Base-by-base conservation (phyloP, 305 asterid genomes). In the Fraxinus paxiana region DNA sequence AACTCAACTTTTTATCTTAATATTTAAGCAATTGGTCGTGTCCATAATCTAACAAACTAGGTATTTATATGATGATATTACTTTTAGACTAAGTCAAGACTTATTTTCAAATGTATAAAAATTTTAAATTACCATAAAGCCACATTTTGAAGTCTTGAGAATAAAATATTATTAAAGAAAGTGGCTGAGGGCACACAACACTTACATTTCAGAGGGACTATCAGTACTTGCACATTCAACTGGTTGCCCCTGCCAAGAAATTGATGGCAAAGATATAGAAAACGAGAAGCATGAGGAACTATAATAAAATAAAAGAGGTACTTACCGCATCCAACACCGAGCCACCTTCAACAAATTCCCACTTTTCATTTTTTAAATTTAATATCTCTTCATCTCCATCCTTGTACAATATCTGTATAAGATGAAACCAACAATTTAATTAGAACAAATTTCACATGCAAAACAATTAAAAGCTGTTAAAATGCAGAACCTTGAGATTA, bases 321-420 rank as follows among this genome's bases (percentile, higher is more conserved):
- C 91, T 80, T 83, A 94, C 98, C 81, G 81, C 89, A 79, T 88
- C 89, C 73, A 90, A 85, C 82, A 76, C 85, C 74, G 78, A 72
- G 83, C 83, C 87, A 75, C 88, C 97, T 37, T 73, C 84, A 77
- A 96, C 73, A 83, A 90, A 75, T 71, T 86, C 84, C 97, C 94
- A 96, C 76, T 73, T 77, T 82, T 96, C 93, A 76, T 69, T 89
- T 82, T 5, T 84, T 24, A 96, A 93, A 88, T 90, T 88, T 75
- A 96, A 86, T n/a, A 15, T 59, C 87, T 96, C 99, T 83, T 84
- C 77, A 76, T 96, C 99, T 9, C 98, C 99, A 87, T 94, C 99
- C 86, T 7, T 70, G 79, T 96, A 96, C 72, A 73, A 31, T 67
- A 96, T 93, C 98, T 96, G 87, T 48, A 78, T 76, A 37, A 84